Percentiles rank a stretch among this genome's conserved stretches.
These are phyloP conservation scores for Candida sp. DNA, from an alignment of 1,139 yeast genomes.

Conservation along the genomic window DNA sequence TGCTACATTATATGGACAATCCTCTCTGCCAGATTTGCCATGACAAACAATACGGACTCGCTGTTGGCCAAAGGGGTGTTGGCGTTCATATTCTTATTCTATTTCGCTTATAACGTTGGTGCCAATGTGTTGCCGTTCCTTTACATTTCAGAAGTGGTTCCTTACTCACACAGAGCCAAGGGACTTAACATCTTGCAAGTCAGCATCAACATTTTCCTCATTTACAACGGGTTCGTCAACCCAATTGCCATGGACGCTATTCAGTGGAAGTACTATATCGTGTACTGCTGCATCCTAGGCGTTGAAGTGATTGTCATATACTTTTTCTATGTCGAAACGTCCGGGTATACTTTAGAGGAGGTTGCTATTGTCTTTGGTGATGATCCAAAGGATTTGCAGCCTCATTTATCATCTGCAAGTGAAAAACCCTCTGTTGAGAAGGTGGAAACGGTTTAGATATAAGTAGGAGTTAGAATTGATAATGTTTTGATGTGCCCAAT, in stretches of 20 bases:
- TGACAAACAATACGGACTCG: slow-evolving; percentile 33
- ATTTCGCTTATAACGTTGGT: slow-evolving; percentile 37
- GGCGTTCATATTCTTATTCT: slow-evolving; percentile 50
- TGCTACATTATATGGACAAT: slow-evolving; percentile 44
- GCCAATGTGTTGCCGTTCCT: slow-evolving; percentile 39
- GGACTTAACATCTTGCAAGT: slow-evolving; percentile 40
- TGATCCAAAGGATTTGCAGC: slow-evolving; percentile 13
- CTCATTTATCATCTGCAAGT: background rate
- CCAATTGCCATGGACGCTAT: slow-evolving; percentile 65
- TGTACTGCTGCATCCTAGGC: slow-evolving; percentile 44
- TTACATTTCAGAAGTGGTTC: slow-evolving; percentile 45
- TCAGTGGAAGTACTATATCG: slow-evolving; percentile 64
- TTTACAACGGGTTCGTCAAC: slow-evolving; percentile 50
- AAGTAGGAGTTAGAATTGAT: no score
- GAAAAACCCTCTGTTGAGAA: background rate
- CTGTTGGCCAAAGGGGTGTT: slow-evolving; percentile 45
- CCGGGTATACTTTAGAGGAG: slow-evolving; percentile 58
- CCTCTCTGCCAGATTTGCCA: slow-evolving; percentile 40
- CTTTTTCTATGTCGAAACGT: slow-evolving; percentile 53
- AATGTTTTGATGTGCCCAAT: no score
- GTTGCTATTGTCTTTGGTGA: slow-evolving; percentile 54
- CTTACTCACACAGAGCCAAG: slow-evolving; percentile 49
- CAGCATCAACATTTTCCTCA: slow-evolving; percentile 24
- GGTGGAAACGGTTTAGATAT: background rate
- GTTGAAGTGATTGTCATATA: slow-evolving; percentile 41